Base-by-base conservation (phyloP, 2,329 filamentous ascomycete species). In the Alternaria incomplexa region DNA sequence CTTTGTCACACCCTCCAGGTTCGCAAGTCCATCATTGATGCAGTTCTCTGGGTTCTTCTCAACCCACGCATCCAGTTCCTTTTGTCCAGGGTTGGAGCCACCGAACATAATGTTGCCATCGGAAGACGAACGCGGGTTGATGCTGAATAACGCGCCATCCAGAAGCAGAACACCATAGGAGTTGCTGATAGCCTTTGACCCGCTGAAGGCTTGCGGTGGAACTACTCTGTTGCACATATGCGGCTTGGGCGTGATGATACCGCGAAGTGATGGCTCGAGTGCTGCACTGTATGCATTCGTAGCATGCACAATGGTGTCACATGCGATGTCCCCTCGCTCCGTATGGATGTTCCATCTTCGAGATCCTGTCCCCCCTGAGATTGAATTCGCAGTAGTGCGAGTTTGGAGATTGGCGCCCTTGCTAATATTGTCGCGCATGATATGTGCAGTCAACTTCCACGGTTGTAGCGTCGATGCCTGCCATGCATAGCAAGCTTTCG, bases 51-150 rank as follows among this genome's bases (percentile, higher is more conserved):
- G 73, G 58, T 78, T 70, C 28, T 62, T 40, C 22, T 71, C 70
- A 10, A 77, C 62, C 73, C 73, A 79, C 7, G 68, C 61, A 46
- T 77, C 73, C 15, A 79, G 67, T 48, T 70, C 61, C 30, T 68
- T 65, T 50, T 79, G 77, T 3, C 77, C 75, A 26, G 74, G 72
- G 45, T 77, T 78, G 2, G 68, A 73, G 6, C 77, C 77, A 3
- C 77, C 76, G 43, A 79, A 76, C 70, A 79, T 68, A 8, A 78
- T 61, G 20, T 73, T 68, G 10, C 76, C 76, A 47, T 79, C 76
- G 4, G 72, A 58, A 8, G 66, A 67, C 20, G 66, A 73, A 12
- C 77, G 74, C 12, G 77, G 72, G 51, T 79, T 79, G 61, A 79
- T 78, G 45, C 70, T 77, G 55, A 78, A 72, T 0, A 79, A 52